A percentile compares a stretch with the other conserved stretches of the same genome.
These are phyloP conservation scores for Erysimum cheiranthoides DNA, from an alignment of 345 rosid species.

Conservation along the genomic window DNA sequence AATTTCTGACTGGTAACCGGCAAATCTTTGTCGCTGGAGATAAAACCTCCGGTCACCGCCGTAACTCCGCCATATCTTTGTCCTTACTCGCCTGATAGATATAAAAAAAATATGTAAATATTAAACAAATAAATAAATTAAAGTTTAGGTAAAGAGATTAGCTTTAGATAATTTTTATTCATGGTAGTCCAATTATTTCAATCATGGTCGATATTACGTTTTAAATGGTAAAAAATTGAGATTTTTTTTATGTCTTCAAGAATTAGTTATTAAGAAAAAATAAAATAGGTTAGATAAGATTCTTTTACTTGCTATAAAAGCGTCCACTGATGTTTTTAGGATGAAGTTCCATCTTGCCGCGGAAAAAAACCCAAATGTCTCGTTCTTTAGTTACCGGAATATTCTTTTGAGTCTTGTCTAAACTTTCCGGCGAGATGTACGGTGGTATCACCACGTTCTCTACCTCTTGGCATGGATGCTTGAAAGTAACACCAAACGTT, in stretches of 20 bases:
- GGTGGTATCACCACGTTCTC: slow-evolving; percentile 89
- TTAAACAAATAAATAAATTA: no score
- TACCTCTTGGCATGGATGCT: slow-evolving; percentile 85
- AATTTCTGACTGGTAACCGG: slow-evolving; percentile 88
- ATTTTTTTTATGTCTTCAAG: no score
- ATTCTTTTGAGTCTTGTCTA: slow-evolving; percentile 52
- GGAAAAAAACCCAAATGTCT: slow-evolving; percentile 80
- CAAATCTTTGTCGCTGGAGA: slow-evolving; percentile 69
- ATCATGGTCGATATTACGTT: no score
- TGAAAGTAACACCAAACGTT: slow-evolving; percentile 82
- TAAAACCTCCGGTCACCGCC: slow-evolving; percentile 73
- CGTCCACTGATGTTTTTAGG: slow-evolving; percentile 91
- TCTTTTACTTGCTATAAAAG: slow-evolving; percentile 80
- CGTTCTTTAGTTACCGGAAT: slow-evolving; percentile 57
- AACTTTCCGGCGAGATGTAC: slow-evolving; percentile 68
- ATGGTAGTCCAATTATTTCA: no score
- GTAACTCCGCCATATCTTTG: slow-evolving; percentile 78
- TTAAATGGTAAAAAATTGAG: no score
- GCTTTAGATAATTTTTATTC: no score
- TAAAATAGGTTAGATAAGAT: background rate
- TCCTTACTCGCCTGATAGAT: slow-evolving; percentile 69
- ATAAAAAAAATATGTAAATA: background rate
- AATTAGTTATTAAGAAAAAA: background rate
- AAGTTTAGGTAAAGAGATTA: no score
- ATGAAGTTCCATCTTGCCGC: slow-evolving; percentile 95